These are phyloP conservation scores for Puya raimondii DNA, from an alignment of 176 grass and related monocot species.

Conservation along the genomic window DNA sequence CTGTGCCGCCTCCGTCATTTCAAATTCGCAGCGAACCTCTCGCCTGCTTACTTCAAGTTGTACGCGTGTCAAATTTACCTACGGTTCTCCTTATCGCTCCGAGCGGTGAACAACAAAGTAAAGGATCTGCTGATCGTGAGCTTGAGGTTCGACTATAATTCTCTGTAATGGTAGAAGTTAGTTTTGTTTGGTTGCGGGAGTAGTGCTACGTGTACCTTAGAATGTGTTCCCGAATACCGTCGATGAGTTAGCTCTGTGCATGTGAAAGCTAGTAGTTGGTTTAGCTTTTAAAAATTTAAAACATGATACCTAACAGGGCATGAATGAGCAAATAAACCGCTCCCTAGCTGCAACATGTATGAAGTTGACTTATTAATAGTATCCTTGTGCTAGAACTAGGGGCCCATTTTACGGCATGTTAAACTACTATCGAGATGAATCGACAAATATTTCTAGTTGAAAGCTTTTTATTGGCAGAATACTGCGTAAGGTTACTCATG, in stretches of 20 bases:
- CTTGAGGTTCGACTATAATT: slow-evolving; percentile 44
- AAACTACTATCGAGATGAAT: neutral
- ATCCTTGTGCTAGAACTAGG: no score
- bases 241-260: no score
- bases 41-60: slow-evolving; percentile 75
- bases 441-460: neutral
- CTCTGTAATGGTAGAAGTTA: neutral
- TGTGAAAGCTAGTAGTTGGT: no score
- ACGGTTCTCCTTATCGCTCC: slow-evolving; percentile 54
- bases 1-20: slow-evolving; percentile 40
- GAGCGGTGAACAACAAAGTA: slow-evolving; percentile 28
- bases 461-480: no score
- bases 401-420: no score
- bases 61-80: slow-evolving; percentile 45
- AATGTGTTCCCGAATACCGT: neutral
- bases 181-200: neutral
- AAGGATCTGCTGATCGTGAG: slow-evolving; percentile 36
- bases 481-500: neutral
- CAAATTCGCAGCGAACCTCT: slow-evolving; percentile 62
- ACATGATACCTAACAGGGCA: no score
- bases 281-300: no score
- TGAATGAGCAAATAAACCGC: no score
- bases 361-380: no score
- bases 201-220: neutral
- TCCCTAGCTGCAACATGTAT: no score